Evolutionary conservation across 106 monocot genomes (phyloP).

Genomic region (Dioscorea dumetorum): DNA sequence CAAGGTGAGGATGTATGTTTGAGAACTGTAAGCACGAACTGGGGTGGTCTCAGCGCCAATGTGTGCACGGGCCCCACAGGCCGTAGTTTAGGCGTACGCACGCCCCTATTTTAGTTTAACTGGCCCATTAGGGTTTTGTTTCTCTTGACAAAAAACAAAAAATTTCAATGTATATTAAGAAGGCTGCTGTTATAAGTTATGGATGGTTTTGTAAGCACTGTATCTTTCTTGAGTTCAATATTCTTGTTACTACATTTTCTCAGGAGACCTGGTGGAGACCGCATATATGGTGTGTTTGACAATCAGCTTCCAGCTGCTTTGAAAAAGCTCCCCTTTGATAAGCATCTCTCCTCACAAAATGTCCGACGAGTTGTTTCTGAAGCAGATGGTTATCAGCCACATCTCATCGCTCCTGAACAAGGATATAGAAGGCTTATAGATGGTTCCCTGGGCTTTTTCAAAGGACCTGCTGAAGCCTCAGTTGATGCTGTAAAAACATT

Average conservation of each 20-base stretch:
- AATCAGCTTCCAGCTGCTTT: conserved; percentile 82
- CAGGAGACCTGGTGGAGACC: conserved; percentile 89
- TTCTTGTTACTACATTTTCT: conserved; percentile 2
- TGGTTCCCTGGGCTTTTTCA: conserved; percentile 76
- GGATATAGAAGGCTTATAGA: conserved; percentile 94
- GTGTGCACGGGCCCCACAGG: too few species aligned
- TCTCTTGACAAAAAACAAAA: too few species aligned
- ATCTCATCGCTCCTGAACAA: conserved; percentile 89
- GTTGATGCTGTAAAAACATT: conserved; percentile 71
- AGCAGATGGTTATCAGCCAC: conserved; percentile 95
- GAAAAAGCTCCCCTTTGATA: conserved; percentile 89
- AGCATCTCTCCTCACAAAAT: conserved; percentile 89
- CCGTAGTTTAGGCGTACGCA: too few species aligned
- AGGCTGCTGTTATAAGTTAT: too few species aligned
- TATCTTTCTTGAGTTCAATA: too few species aligned
- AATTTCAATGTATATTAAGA: too few species aligned
- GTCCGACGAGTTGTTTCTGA: conserved; percentile 80
- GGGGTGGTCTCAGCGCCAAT: too few species aligned
- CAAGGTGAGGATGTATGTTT: too few species aligned
- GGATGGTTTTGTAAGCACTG: too few species aligned
- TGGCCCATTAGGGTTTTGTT: too few species aligned
- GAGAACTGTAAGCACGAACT: too few species aligned
- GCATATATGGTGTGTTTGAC: conserved; percentile 94
- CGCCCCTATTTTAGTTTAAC: too few species aligned
- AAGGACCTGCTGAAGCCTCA: conserved; percentile 92